Percentiles rank a stretch among this genome's conserved stretches.
These are phyloP conservation scores for Neoascochyta sp. DNA, from an alignment of 2,329 filamentous ascomycete genomes.

Conservation along the genomic window DNA sequence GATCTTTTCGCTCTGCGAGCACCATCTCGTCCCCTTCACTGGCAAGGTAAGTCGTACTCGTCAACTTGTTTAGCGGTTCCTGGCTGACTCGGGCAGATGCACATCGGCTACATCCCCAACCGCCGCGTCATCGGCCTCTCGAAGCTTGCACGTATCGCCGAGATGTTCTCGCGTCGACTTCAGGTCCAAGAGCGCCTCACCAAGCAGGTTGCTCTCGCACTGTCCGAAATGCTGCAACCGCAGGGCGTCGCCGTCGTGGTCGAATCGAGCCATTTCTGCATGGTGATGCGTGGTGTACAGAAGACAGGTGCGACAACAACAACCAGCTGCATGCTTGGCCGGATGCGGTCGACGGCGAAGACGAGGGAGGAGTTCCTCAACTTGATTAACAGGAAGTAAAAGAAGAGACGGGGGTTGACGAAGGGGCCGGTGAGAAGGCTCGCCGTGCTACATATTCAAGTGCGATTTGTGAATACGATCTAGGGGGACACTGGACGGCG, in stretches of 20 bases:
- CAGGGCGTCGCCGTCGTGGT: slow-evolving; percentile 96
- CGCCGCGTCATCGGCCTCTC: slow-evolving; percentile 91
- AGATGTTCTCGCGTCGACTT: slow-evolving; percentile 90
- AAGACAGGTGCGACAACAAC: slow-evolving; percentile 85
- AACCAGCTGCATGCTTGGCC: slow-evolving; percentile 95
- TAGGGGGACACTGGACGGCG: too few species aligned
- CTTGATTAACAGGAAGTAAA: slow-evolving; percentile 49
- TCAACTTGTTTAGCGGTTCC: too few species aligned
- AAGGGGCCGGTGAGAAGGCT: too few species aligned
- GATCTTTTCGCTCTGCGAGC: slow-evolving; percentile 90
- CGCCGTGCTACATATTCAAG: too few species aligned
- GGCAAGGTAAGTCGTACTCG: slow-evolving; percentile 74
- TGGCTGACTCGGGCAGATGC: slow-evolving; percentile 66
- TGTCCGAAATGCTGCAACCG: slow-evolving; percentile 88
- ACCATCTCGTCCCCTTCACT: slow-evolving; percentile 93
- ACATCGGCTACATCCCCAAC: slow-evolving; percentile 95
- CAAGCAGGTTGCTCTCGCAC: slow-evolving; percentile 89
- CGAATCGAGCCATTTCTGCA: slow-evolving; percentile 94
- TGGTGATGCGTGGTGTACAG: slow-evolving; percentile 98
- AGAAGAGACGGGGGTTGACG: too few species aligned
- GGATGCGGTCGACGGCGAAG: slow-evolving; percentile 88
- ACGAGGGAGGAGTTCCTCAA: slow-evolving; percentile 94
- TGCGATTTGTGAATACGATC: too few species aligned
- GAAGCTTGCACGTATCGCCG: slow-evolving; percentile 90
- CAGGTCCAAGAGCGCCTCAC: slow-evolving; percentile 97